A percentile compares a stretch with the other conserved stretches of the same genome.
These are phyloP conservation scores for Umbilicaria muhlenbergii DNA, from an alignment of 495 filamentous ascomycete species.

Conservation along the genomic window DNA sequence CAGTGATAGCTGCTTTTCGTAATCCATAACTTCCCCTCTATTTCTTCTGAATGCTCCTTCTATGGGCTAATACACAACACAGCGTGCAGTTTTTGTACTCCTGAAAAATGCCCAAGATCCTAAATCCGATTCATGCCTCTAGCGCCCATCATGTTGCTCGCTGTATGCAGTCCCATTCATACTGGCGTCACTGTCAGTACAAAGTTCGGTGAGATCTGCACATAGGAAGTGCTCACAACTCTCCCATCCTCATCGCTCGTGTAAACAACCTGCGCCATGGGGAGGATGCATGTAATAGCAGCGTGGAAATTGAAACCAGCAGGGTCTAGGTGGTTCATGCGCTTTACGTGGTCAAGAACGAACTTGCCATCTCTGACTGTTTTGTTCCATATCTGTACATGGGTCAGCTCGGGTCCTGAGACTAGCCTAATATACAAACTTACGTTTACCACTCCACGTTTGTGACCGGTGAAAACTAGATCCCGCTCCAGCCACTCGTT, in stretches of 20 bases:
- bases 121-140: too few species aligned
- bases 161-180: conserved; percentile 82
- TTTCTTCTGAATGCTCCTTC: too few species aligned
- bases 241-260: conserved; percentile 82
- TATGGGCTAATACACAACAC: too few species aligned
- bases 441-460: conserved; percentile 67
- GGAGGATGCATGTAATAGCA: conserved; percentile 76
- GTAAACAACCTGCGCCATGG: conserved; percentile 72
- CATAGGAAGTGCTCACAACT: conserved; percentile 39
- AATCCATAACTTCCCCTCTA: too few species aligned
- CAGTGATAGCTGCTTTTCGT: too few species aligned
- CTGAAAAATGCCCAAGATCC: too few species aligned
- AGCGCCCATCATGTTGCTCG: conserved; percentile 18
- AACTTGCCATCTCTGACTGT: conserved; percentile 34
- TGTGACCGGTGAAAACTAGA: conserved; percentile 78
- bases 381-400: conserved; percentile 37
- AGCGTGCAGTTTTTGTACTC: too few species aligned
- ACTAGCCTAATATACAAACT: background rate
- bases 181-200: conserved; percentile 28
- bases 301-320: conserved; percentile 60
- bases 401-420: background rate
- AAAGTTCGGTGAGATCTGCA: too few species aligned
- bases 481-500: conserved; percentile 88
- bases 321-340: conserved; percentile 76
- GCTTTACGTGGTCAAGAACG: conserved; percentile 48